These are phyloP conservation scores for Aphanomyces stellatus DNA, from an alignment of 352 stramenopile genomes.

Conservation along the genomic window DNA sequence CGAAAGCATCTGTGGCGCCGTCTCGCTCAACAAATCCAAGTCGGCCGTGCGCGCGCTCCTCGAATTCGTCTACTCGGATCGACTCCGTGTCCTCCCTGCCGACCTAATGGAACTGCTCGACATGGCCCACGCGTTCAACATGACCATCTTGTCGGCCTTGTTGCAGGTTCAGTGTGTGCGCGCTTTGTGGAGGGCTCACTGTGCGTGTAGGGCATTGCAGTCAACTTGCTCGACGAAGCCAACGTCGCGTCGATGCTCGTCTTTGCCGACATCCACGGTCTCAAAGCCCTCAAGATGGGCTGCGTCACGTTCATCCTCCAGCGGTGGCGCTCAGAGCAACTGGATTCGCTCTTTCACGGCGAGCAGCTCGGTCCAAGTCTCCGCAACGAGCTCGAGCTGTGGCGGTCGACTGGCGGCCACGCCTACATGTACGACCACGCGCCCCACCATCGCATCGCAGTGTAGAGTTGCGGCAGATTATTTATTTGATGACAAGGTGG, in stretches of 20 bases:
- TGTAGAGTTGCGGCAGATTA: neutral
- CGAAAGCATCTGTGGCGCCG: neutral
- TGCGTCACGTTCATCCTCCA: constrained; percentile 6
- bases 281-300: neutral
- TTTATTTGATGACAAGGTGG: constrained; percentile 5
- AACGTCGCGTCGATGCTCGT: constrained; percentile 1
- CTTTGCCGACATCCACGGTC: constrained; percentile 6
- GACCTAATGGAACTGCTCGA: neutral
- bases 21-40: constrained; percentile 6
- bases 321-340: neutral
- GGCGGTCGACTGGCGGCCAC: neutral
- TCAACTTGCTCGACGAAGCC: constrained; percentile 5
- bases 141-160: neutral
- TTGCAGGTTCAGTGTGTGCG: neutral
- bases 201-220: constrained; percentile 1
- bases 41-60: neutral
- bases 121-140: constrained; percentile 1
- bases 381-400: neutral
- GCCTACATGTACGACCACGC: constrained; percentile 4
- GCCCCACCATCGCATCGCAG: neutral
- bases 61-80: constrained; percentile 3
- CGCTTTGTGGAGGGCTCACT: neutral
- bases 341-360: neutral
- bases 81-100: neutral
- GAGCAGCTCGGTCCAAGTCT: neutral